Evolutionary conservation across 208 protist species (phyloP), one percentile per base, ranked within the genome.

Genomic region (Trichomonas tenax): DNA sequence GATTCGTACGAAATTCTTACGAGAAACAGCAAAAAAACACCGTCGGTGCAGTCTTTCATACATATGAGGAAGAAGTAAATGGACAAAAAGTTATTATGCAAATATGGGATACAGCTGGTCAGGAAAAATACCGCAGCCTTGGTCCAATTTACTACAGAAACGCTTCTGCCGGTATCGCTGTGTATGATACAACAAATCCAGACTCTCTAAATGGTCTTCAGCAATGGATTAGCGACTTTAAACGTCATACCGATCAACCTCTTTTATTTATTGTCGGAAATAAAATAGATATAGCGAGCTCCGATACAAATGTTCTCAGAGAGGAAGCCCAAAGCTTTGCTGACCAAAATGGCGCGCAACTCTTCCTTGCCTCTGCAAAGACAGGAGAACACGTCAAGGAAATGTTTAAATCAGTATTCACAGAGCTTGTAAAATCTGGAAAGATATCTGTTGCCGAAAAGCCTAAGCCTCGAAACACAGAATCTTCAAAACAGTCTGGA

Each of bases 61-160:
- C 86, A 38, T 93, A 93, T 93, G 86, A 93, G 31, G 40, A 93
- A 51, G 14, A 51, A 6, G 11, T 51, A 0, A 93, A 93, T 38
- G 44, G 44, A 17, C 40, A 40, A 38, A 17, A 93, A 38, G 86
- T 93, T 21, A 38, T 93, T 26, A 93, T 93, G 86, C 86, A 93
- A 51, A 93, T 93, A 10, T 93, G 86, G 86, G 86, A 93, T 93
- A 93, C 86, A 34, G 86, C 86, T 93, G 93, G 93, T 34, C 93
- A 96, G 45, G 93, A 96, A 46, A 96, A 81, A 49, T 96, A 82
- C 21, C 6, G 46, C 6, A 81, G 93, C 23, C 40, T 96, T 44
- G 93, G 49, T 41, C 93, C 93, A 15, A 96, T 81, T 48, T 96
- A 96, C 41, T 96, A 96, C 45, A 38, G 51, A 82, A 44, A 96